Conservation (phyloP, 2,329 filamentous ascomycete genomes). For the Nemania serpens region DNA sequence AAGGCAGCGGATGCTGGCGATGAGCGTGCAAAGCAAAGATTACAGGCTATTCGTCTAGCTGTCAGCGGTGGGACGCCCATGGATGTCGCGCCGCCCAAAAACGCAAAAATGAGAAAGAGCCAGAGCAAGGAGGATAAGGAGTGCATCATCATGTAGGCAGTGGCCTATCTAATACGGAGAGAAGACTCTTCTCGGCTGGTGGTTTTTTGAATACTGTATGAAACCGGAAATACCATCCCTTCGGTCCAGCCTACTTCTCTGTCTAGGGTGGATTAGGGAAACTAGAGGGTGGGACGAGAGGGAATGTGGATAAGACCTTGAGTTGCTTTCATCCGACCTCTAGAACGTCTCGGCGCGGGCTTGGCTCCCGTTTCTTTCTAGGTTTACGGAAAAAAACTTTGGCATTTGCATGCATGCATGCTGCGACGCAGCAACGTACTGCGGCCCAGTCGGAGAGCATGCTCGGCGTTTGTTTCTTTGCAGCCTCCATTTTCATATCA, state of each 20-base stretch:
- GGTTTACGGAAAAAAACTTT: conserved; percentile 17
- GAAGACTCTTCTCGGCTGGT: background rate
- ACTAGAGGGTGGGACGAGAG: conserved; percentile 17
- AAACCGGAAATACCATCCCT: conserved; percentile 5
- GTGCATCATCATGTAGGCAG: conserved; percentile 60
- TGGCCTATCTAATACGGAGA: conserved; percentile 10
- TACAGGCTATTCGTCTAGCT: conserved; percentile 85
- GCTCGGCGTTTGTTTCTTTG: conserved; percentile 23
- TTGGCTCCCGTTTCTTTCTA: conserved; percentile 18
- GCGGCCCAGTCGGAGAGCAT: conserved; percentile 21
- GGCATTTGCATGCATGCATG: conserved; percentile 31
- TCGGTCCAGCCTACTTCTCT: background rate
- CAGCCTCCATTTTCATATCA: conserved; percentile 1
- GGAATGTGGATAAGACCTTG: conserved; percentile 12
- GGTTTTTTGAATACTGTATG: conserved; percentile 24
- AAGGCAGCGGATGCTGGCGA: conserved; percentile 92
- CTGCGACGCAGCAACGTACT: conserved; percentile 14
- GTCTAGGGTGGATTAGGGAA: conserved; percentile 1
- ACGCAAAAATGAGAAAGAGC: conserved; percentile 56
- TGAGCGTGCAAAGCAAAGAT: conserved; percentile 82
- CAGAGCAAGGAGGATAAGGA: conserved; percentile 53
- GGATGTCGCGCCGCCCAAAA: conserved; percentile 59
- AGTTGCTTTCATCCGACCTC: conserved; percentile 18
- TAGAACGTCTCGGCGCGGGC: conserved; percentile 16
- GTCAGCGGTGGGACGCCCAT: conserved; percentile 64